Evolutionary conservation across 139 green algal species (phyloP).

Genomic region (Tetradesmus lagerheimii): DNA sequence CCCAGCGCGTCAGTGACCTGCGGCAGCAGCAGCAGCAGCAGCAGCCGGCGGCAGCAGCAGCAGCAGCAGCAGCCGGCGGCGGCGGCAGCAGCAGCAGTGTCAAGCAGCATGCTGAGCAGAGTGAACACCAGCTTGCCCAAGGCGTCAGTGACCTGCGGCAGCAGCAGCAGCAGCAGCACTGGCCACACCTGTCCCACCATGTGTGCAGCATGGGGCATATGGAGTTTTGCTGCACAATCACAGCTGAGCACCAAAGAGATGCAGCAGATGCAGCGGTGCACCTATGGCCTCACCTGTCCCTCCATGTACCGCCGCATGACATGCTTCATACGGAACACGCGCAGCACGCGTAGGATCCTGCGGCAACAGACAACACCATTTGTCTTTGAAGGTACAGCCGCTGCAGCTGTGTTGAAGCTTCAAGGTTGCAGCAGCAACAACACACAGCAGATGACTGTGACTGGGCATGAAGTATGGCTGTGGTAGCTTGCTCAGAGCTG

Average conservation of each 20-base stretch:
- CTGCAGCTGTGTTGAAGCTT: neutral
- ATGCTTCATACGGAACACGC: conserved; percentile 40
- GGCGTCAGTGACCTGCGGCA: no score
- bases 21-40: neutral
- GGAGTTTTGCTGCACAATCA: no score
- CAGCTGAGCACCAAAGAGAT: no score
- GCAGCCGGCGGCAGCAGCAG: neutral
- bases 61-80: neutral
- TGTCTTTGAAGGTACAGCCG: neutral
- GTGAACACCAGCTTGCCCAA: no score
- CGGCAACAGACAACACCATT: neutral
- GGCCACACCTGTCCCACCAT: no score
- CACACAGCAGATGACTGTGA: no score
- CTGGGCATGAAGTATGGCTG: no score
- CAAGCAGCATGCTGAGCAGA: neutral
- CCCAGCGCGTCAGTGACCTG: conserved; percentile 3
- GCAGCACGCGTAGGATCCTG: conserved; percentile 43
- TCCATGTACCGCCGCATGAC: conserved; percentile 35
- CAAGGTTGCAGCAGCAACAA: neutral
- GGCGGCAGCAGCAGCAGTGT: neutral
- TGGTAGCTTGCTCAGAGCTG: no score
- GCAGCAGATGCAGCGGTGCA: neutral
- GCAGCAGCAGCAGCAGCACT: no score
- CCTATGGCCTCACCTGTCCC: neutral
- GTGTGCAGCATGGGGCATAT: no score